Percentiles rank a stretch among this genome's conserved stretches.
Evolutionary conservation across 1,139 yeast genomes (phyloP).

Genomic region (Kurtzmaniella quercitrusa): DNA sequence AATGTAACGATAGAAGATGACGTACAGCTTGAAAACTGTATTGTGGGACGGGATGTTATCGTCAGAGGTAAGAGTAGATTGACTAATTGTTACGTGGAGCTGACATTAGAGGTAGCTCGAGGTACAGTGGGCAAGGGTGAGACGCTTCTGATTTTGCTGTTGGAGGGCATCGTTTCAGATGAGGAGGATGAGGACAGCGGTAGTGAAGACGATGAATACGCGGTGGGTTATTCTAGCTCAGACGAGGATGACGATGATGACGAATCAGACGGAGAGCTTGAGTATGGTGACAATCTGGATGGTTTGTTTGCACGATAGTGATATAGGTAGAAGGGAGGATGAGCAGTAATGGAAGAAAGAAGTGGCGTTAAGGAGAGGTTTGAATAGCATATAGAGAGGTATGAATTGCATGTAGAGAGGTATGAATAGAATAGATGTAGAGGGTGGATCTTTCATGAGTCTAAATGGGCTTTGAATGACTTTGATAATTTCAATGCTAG

Average conservation of each 20-base stretch:
- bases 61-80: conserved; percentile 59
- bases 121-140: conserved; percentile 78
- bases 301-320: conserved; percentile 38
- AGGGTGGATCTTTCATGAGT: no score
- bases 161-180: conserved; percentile 46
- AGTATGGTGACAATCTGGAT: conserved; percentile 47
- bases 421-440: no score
- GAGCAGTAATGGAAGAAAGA: no score
- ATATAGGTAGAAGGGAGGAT: no score
- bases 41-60: conserved; percentile 66
- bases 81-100: conserved; percentile 81
- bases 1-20: conserved; percentile 77
- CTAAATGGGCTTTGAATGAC: no score
- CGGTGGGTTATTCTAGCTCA: conserved; percentile 11
- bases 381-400: no score
- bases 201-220: conserved; percentile 22
- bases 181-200: conserved; percentile 19
- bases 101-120: conserved; percentile 60
- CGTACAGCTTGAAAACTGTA: conserved; percentile 82
- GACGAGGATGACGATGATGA: conserved; percentile 20
- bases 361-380: no score
- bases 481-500: no score
- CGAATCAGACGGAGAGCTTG: conserved; percentile 14
- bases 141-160: conserved; percentile 61
- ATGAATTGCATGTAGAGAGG: no score